Percentiles rank a stretch among this genome's conserved stretches.
These are phyloP conservation scores for Epichloe aotearoae DNA, from an alignment of 2,329 filamentous ascomycete species.

Conservation along the genomic window DNA sequence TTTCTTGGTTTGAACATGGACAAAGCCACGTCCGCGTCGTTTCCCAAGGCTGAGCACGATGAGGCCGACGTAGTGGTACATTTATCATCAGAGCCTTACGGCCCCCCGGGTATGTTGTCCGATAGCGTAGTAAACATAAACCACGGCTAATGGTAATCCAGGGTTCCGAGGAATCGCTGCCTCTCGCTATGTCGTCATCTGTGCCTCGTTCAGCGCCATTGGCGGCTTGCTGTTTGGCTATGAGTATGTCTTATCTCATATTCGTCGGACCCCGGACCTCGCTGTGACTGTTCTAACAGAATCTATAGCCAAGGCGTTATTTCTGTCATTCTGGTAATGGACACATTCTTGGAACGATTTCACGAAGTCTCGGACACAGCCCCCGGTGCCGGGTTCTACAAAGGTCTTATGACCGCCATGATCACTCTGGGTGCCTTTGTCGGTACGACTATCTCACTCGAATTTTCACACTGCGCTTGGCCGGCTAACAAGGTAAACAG, in stretches of 20 bases:
- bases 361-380: conserved; percentile 18
- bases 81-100: conserved; percentile 12
- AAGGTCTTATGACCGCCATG: conserved; percentile 36
- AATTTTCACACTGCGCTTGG: too few species aligned
- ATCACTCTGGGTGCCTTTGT: conserved; percentile 33
- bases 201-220: conserved; percentile 21
- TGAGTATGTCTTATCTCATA: conserved; percentile 7
- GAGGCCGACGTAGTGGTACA: conserved; percentile 8
- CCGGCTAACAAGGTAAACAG: conserved; percentile 8
- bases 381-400: conserved; percentile 24
- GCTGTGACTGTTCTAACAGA: neutral
- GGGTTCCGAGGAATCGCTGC: conserved; percentile 19
- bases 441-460: conserved; percentile 10
- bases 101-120: conserved; percentile 11
- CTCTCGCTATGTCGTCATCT: conserved; percentile 20
- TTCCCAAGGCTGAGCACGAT: conserved; percentile 10
- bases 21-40: conserved; percentile 6
- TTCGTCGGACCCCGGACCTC: neutral
- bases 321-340: conserved; percentile 24
- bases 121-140: neutral
- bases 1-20: neutral
- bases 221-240: conserved; percentile 27
- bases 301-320: conserved; percentile 24
- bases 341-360: conserved; percentile 20
- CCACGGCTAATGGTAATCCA: neutral